Percentiles rank a stretch among this genome's conserved stretches.
phyloP scores from a whole-genome alignment of 176 grass and related monocot genomes.

The Saccharum officinarum region DNA sequence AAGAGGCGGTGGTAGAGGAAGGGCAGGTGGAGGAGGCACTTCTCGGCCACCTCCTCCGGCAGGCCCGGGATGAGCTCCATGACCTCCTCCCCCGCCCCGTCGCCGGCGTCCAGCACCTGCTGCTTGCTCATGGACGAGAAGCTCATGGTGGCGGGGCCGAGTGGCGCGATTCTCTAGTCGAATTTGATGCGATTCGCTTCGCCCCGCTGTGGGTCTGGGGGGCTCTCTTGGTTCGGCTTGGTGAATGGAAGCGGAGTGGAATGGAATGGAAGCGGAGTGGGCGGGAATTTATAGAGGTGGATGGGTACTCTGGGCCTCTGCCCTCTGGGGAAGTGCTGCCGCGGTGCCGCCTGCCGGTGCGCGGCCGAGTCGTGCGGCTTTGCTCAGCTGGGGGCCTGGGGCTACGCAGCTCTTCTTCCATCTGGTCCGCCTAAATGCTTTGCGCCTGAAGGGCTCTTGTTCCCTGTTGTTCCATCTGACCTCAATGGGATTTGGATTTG shows the following conservation, averaged over 20 bases:
- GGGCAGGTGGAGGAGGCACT: slow-evolving; percentile 97
- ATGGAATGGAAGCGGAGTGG: not conserved
- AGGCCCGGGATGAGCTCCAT: slow-evolving; percentile 79
- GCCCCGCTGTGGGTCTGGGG: not conserved
- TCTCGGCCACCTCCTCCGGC: slow-evolving; percentile 95
- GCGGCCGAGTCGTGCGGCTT: no score
- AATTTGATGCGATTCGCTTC: slow-evolving; percentile 4
- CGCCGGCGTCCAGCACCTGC: slow-evolving; percentile 30
- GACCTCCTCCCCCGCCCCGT: slow-evolving; percentile 28
- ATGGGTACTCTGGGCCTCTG: not conserved
- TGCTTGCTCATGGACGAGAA: slow-evolving; percentile 53
- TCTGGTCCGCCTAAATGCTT: no score
- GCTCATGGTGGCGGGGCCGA: slow-evolving; percentile 24
- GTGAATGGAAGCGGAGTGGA: not conserved
- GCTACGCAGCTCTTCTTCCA: no score
- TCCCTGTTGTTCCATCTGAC: no score
- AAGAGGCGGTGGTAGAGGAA: slow-evolving; percentile 92
- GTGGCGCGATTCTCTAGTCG: not conserved
- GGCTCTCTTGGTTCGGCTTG: not conserved
- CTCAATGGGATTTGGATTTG: no score
- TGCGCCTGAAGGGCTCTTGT: no score
- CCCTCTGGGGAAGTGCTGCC: no score
- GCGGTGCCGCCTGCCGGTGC: no score
- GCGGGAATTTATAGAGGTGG: slow-evolving; percentile 39
- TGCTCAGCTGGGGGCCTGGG: no score